Evolutionary conservation across 169 alveolate genomes (phyloP), one percentile per base, ranked within the genome.

Genomic region (Eimeria maxima): DNA sequence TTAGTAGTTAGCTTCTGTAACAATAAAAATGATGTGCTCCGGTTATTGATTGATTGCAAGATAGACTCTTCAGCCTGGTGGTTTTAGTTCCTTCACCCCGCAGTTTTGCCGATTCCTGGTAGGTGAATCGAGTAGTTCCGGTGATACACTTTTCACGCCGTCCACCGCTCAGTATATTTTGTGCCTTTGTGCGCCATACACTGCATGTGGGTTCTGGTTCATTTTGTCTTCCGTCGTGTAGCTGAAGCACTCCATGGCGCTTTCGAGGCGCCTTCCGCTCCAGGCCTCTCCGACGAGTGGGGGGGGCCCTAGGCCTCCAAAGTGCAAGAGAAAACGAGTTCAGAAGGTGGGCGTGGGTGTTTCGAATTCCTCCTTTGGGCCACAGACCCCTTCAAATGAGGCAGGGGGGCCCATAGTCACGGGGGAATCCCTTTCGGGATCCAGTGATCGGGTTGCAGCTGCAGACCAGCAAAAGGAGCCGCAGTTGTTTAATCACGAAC

Each of bases 211-310:
- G 87, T n/a, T 18, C 5, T 27, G 11, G 1, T 73, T 73, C 38
- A 27, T 4, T 73, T 73, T 45, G 27, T 50, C 7, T 27, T 45
- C 42, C 65, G 38, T 33, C 1, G 38, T 33, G 38, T 27, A 24
- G 88, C 45, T 45, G 65, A 67, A 4, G 67, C 67, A 45, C n/a
- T 45, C 88, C 88, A 78, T 78, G 88, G 67, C 88, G 44, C 88
- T 78, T 27, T 44, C 88, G 65, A 44, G 88, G 65, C 60, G 88
- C 88, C 88, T 47, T 78, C 88, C 67, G 8, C 45, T 44, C 44
- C 65, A 50, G 67, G 88, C n/a, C 29, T 24, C 88, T 24, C 22
- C 88, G 44, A 45, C 38, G 22, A 7, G 42, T 0, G 57, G 1
- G 65, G 88, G 88, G 45, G 67, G 44, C 67, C 69, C 45, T 24